These are phyloP conservation scores for Tulasnella sp. DNA, from an alignment of 768 basidiomycete genomes.

Conservation along the genomic window DNA sequence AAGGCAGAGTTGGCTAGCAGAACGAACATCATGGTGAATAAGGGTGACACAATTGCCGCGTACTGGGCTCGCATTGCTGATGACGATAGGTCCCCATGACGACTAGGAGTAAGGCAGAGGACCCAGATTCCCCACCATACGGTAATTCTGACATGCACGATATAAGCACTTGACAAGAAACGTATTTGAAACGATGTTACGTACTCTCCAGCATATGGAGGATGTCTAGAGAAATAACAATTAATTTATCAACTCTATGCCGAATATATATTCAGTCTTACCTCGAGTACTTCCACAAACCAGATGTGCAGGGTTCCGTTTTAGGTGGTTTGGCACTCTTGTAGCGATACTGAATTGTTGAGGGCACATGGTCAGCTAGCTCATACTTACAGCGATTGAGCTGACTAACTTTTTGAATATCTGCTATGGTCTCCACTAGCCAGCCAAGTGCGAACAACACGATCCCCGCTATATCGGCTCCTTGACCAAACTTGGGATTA, in stretches of 20 bases:
- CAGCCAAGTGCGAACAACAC: constrained; percentile 49
- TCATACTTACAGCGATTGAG: constrained; percentile 1
- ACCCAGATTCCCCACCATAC: constrained; percentile 57
- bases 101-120: constrained; percentile 44
- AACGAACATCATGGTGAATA: constrained; percentile 50
- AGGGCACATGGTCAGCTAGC: no score
- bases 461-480: constrained; percentile 49
- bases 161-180: constrained; percentile 2
- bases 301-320: constrained; percentile 34
- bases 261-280: background rate
- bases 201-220: constrained; percentile 61
- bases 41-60: constrained; percentile 45
- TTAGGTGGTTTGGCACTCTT: constrained; percentile 40
- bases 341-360: constrained; percentile 35
- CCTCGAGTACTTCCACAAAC: constrained; percentile 21
- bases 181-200: constrained; percentile 23
- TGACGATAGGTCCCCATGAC: constrained; percentile 31
- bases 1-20: background rate
- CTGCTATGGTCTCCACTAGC: constrained; percentile 41
- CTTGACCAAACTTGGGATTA: constrained; percentile 48
- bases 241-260: constrained; percentile 24
- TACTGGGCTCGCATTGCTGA: constrained; percentile 43
- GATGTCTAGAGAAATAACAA: constrained; percentile 46
- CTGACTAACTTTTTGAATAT: constrained; percentile 41
- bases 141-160: constrained; percentile 29